Evolutionary conservation across 2,329 filamentous ascomycete genomes (phyloP).

Genomic region (Colletotrichum godetiae): DNA sequence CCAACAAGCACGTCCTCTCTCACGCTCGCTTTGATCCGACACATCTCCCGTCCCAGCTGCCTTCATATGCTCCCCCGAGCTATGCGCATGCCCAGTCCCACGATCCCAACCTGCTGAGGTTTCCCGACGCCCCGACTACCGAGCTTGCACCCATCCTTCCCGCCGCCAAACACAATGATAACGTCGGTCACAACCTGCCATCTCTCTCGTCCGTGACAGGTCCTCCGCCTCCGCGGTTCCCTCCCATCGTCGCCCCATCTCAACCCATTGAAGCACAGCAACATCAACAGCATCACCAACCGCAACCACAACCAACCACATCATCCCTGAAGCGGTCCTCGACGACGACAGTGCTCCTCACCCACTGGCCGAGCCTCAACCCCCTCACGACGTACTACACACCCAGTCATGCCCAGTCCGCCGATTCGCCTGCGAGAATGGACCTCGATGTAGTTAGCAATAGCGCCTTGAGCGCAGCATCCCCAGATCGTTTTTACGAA

Average conservation of each 20-base stretch:
- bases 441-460: constrained; percentile 58
- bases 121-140: constrained; percentile 48
- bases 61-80: constrained; percentile 50
- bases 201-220: constrained; percentile 55
- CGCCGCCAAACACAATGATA: constrained; percentile 40
- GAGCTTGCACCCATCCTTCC: constrained; percentile 58
- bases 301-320: constrained; percentile 21
- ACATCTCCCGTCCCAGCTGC: constrained; percentile 41
- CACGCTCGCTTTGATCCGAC: constrained; percentile 35
- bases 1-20: constrained; percentile 26
- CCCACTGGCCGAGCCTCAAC: constrained; percentile 62
- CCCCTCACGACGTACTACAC: constrained; percentile 61
- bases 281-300: constrained; percentile 24
- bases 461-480: constrained; percentile 54
- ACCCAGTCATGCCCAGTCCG: constrained; percentile 54
- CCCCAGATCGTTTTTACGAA: constrained; percentile 58
- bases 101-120: constrained; percentile 45
- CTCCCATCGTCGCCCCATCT: constrained; percentile 37
- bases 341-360: constrained; percentile 42
- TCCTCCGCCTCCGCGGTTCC: constrained; percentile 38
- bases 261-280: constrained; percentile 24
- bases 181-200: constrained; percentile 48
- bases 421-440: constrained; percentile 60
- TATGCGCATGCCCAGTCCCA: constrained; percentile 47
- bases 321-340: constrained; percentile 35